Evolutionary conservation across 2,329 filamentous ascomycete genomes (phyloP).

Genomic region (Fusarium bulbicola): DNA sequence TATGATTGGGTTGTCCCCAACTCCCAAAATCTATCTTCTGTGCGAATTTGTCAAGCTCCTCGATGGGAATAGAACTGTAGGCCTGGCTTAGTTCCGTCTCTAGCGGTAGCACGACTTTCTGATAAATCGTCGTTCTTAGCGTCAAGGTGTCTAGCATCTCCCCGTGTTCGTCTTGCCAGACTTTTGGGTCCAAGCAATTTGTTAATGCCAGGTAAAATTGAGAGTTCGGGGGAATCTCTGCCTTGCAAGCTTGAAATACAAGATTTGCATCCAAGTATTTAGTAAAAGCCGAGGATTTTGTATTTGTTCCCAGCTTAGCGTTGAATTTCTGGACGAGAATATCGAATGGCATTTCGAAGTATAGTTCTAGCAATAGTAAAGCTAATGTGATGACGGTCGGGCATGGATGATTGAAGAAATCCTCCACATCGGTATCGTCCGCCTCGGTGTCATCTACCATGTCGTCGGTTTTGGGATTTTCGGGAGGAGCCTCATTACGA

Average conservation of each 20-base stretch:
- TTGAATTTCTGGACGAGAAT: background rate
- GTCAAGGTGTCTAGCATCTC: fast-evolving
- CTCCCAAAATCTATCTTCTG: background rate
- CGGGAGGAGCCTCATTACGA: no score
- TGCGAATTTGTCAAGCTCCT: background rate
- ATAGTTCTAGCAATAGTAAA: fast-evolving
- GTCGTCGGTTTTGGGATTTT: no score
- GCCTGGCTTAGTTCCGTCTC: background rate
- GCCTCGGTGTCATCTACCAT: no score
- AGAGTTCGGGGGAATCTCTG: fast-evolving
- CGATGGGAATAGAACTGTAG: fast-evolving
- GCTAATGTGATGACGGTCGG: fast-evolving
- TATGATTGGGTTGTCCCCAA: fast-evolving
- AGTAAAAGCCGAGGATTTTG: fast-evolving
- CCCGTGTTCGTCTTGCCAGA: background rate
- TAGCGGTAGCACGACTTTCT: fast-evolving
- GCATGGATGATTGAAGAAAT: background rate
- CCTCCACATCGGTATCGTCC: no score
- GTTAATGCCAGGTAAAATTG: background rate
- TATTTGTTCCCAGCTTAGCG: background rate
- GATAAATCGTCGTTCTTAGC: background rate
- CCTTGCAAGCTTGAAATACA: background rate
- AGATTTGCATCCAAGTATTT: background rate
- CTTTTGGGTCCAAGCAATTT: background rate
- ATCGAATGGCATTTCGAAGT: fast-evolving